Base-by-base conservation (phyloP, 371 early-diverging fungal species). In the Apophysomyces elegans region DNA sequence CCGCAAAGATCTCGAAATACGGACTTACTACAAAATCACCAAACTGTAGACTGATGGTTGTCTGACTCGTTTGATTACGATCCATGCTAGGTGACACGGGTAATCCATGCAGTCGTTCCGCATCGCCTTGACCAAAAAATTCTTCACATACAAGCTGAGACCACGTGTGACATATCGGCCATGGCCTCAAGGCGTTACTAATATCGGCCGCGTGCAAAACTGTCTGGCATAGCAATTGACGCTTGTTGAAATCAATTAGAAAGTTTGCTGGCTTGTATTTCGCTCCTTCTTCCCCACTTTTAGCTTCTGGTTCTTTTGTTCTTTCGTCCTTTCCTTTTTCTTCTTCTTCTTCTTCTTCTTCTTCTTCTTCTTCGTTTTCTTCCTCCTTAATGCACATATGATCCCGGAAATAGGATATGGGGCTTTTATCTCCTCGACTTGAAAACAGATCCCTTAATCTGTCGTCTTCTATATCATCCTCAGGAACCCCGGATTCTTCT, bases 31-130 rank as follows among this genome's bases (percentile, higher is more conserved):
- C 90, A 65, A 91, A 90, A 65, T 93, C 92, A 43, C 88, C 91
- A 78, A 96, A 96, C 14, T 90, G 90, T 1, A 95, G 69, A 21
- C 89, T 88, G 63, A 94, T 90, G 54, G 91, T 87, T 13, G 86
- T 86, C 62, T 94, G 93, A 46, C 89, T 88, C 38, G 88, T 80
- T 37, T 86, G 76, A 18, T 82, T 74, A 16, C 94, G 86, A 71
- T 95, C 95, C 94, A 95, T 95, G 74, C 90, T 93, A 7, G 95
- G 94, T 0, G 95, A 93, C 7, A 95, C 79, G 0, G 93, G 92
- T 32, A 96, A 69, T 37, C 83, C 80, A 54, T 88, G 81, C 7
- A 75, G 64, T 70, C 84, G 86, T 69, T 96, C 97, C 32, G 86
- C 72, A 39, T 96, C 95, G 13, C 95, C 95, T 67, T 96, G 97